Percentiles rank a stretch among this genome's conserved stretches.
phyloP scores from a whole-genome alignment of 495 filamentous ascomycete genomes.

The Neurospora cerealis region DNA sequence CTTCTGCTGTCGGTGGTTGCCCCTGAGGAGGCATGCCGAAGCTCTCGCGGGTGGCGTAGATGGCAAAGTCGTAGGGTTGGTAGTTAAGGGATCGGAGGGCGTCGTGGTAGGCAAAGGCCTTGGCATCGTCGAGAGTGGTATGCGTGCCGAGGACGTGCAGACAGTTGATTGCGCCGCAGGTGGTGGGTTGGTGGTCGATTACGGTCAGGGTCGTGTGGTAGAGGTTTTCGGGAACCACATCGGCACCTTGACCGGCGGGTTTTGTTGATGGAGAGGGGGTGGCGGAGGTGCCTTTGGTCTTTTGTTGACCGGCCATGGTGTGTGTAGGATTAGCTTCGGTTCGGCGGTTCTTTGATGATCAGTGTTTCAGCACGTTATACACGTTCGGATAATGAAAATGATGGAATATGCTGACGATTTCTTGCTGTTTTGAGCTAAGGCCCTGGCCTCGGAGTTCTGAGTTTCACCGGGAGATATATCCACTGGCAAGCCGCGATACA shows the following conservation, averaged over 20 bases:
- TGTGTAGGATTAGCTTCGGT: neutral
- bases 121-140: constrained; percentile 23
- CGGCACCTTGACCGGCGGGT: neutral
- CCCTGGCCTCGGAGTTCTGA: neutral
- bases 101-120: constrained; percentile 15
- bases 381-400: neutral
- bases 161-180: constrained; percentile 18
- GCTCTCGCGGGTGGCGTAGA: constrained; percentile 11
- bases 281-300: neutral
- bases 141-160: constrained; percentile 31
- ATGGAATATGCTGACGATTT: neutral
- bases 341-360: neutral
- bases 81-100: constrained; percentile 24
- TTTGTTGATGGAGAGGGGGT: neutral
- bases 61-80: constrained; percentile 25
- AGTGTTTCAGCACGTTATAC: neutral
- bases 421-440: neutral
- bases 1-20: neutral
- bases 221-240: constrained; percentile 16
- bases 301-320: neutral
- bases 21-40: neutral
- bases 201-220: constrained; percentile 32
- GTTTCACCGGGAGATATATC: neutral
- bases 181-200: constrained; percentile 21
- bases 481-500: neutral